phyloP scores from a whole-genome alignment of 2,329 filamentous ascomycete genomes.

The Coleophoma eucalyptorum region DNA sequence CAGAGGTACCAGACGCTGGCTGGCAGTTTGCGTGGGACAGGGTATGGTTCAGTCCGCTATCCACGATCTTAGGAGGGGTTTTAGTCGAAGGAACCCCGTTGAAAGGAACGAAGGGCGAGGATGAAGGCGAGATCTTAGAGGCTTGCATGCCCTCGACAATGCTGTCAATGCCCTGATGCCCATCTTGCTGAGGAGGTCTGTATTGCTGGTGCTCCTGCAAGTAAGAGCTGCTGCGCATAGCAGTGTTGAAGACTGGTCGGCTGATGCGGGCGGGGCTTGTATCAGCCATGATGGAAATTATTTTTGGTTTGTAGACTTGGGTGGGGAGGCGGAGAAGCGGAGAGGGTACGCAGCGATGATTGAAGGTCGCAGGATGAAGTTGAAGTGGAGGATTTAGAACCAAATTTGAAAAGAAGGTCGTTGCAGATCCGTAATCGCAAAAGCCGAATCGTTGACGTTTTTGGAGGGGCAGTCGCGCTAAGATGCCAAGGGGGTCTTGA shows the following conservation, averaged over 20 bases:
- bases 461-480: too few relatives aligned
- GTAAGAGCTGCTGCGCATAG: conserved; percentile 58
- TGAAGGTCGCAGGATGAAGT: too few relatives aligned
- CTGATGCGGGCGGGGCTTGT: conserved; percentile 10
- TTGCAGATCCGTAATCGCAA: too few relatives aligned
- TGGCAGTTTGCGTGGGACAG: conserved; percentile 62
- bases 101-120: conserved; percentile 42
- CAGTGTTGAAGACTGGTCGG: conserved; percentile 22
- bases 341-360: too few relatives aligned
- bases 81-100: conserved; percentile 58
- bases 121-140: conserved; percentile 34
- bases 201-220: conserved; percentile 62
- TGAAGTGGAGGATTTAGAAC: too few relatives aligned
- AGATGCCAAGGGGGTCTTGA: too few relatives aligned
- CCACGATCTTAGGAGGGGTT: conserved; percentile 55
- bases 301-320: too few relatives aligned
- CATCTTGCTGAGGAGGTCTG: conserved; percentile 47
- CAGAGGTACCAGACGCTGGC: conserved; percentile 43
- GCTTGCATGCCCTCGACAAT: conserved; percentile 53
- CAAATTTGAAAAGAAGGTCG: too few relatives aligned
- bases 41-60: conserved; percentile 58
- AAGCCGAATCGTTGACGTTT: too few relatives aligned
- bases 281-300: conserved; percentile 11
- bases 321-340: too few relatives aligned
- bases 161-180: conserved; percentile 60